Evolutionary conservation across 768 basidiomycete genomes (phyloP).

Genomic region (Leucocoprinus sp.): DNA sequence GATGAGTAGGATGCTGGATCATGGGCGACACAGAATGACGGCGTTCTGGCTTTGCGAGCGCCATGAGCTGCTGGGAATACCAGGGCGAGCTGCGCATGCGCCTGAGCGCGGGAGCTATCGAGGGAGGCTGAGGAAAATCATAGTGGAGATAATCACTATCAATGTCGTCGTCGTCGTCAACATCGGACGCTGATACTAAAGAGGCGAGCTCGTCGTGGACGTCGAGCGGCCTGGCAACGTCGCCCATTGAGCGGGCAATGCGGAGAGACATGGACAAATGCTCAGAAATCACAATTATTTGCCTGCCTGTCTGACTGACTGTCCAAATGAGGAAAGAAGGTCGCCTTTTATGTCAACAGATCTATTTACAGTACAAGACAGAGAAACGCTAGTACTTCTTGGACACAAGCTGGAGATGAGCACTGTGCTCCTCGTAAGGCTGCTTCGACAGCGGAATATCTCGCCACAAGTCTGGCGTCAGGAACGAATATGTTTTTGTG

Average conservation of each 20-base stretch:
- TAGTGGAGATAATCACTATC: constrained; percentile 17
- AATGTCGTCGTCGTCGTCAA: not conserved
- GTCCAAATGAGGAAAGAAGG: constrained; percentile 11
- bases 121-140: constrained; percentile 36
- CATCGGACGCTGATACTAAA: constrained; percentile 5
- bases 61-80: constrained; percentile 6
- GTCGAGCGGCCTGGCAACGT: not conserved
- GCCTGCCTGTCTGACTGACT: not conserved
- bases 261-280: not conserved
- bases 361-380: constrained; percentile 13
- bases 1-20: not conserved
- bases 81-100: constrained; percentile 38
- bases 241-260: constrained; percentile 6
- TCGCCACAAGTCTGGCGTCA: constrained; percentile 96
- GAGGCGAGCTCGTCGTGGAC: not conserved
- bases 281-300: not conserved
- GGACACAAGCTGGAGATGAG: constrained; percentile 78
- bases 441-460: constrained; percentile 85
- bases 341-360: constrained; percentile 11
- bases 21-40: constrained; percentile 12
- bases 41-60: constrained; percentile 18
- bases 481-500: constrained; percentile 97
- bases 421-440: constrained; percentile 94
- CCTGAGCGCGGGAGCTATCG: constrained; percentile 31
- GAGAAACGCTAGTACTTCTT: constrained; percentile 49